Base-by-base conservation (phyloP, 2,329 filamentous ascomycete genomes). In the Dactylellina drechsleri region DNA sequence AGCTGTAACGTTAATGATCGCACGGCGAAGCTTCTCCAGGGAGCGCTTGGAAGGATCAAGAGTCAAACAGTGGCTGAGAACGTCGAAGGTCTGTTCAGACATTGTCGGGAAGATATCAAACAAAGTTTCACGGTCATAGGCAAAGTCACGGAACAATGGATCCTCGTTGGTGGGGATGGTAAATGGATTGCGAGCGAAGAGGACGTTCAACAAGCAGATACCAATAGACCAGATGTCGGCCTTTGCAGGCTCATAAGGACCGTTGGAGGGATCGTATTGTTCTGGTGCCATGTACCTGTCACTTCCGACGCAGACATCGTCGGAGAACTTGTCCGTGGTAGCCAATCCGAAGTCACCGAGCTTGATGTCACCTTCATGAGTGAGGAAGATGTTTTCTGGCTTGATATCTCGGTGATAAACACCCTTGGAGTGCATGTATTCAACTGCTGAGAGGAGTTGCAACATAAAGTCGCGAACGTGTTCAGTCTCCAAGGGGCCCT, bases 271-370 rank as follows among this genome's bases (percentile, higher is more conserved):
- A 82, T 98, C 94, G 80, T 95, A 98, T 83, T 99, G 95, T 83
- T 99, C 95, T 4, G 95, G 95, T 66, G 95, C 93, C 95, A 99
- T 99, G 84, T 99, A 99, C 66, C 95, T 92, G 81, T 99, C 95
- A 81, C 95, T 98, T 78, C 95, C 95, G 54, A 99, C 95, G 76
- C 92, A 95, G 77, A 91, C 90, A 85, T 99, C 95, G 79, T 91
- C 91, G 23, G 92, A 96, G 93, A 92, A 97, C 79, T 89, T 86
- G 76, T 96, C 92, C 5, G 89, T 91, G 10, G 94, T 97, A 60
- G 93, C 93, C 77, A 99, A 86, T 65, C 95, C 95, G 81, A 98
- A 97, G 83, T 99, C 95, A 80, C 95, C 95, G 41, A 99, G 89
- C 84, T 99, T 99, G 91, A 98, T 91, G 45, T 90, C 87, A 64